A percentile compares a stretch with the other conserved stretches of the same genome.
These are phyloP conservation scores for Annulohypoxylon nitens DNA, from an alignment of 495 filamentous ascomycete genomes.

Conservation along the genomic window DNA sequence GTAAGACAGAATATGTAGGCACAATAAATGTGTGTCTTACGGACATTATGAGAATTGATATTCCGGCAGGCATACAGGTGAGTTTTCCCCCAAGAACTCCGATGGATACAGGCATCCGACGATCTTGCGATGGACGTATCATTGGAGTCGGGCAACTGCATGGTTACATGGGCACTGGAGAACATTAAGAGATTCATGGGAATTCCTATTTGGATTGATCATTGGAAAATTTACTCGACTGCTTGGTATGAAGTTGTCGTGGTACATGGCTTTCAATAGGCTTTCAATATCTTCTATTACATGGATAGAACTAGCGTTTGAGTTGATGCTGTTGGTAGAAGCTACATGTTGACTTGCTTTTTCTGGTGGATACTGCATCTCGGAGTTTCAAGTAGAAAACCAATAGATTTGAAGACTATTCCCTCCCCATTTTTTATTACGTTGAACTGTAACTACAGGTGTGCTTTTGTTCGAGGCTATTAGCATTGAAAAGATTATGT, in stretches of 20 bases:
- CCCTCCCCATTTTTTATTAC: too few relatives aligned
- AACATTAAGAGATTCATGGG: too few relatives aligned
- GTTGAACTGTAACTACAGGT: too few relatives aligned
- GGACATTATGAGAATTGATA: too few relatives aligned
- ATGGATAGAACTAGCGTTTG: too few relatives aligned
- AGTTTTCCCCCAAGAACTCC: not conserved
- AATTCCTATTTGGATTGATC: too few relatives aligned
- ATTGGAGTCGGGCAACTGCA: too few relatives aligned
- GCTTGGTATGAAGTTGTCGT: not conserved
- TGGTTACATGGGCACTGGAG: not conserved
- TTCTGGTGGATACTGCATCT: not conserved
- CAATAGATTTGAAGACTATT: too few relatives aligned
- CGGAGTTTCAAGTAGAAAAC: not conserved
- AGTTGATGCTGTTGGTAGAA: not conserved
- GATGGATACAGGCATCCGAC: not conserved
- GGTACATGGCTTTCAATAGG: too few relatives aligned
- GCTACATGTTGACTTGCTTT: not conserved
- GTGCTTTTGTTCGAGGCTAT: too few relatives aligned
- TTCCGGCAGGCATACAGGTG: not conserved
- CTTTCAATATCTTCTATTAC: not conserved
- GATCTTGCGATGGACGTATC: not conserved
- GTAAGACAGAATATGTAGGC: not conserved
- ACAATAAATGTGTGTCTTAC: too few relatives aligned
- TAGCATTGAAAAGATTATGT: not conserved
- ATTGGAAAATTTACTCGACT: not conserved